Evolutionary conservation across 495 filamentous ascomycete species (phyloP).

Genomic region (Lindgomyces ingoldianus): DNA sequence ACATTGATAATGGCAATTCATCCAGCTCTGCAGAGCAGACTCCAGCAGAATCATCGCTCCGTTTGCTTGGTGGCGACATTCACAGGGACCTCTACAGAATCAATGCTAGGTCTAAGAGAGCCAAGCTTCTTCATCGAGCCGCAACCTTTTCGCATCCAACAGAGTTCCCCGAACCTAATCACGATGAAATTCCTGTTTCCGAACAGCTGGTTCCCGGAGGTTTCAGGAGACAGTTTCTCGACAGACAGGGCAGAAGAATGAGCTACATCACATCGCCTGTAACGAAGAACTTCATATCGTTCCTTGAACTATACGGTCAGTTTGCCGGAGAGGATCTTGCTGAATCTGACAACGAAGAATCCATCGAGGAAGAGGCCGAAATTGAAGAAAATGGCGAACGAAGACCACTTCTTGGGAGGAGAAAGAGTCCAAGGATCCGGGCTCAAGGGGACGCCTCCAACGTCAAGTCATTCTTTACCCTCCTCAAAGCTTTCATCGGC

Average conservation of each 20-base stretch:
- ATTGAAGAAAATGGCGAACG: conserved; percentile 44
- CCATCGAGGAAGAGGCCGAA: conserved; percentile 50
- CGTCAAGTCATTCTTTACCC: conserved; percentile 65
- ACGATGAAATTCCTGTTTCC: conserved; percentile 48
- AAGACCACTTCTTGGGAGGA: conserved; percentile 56
- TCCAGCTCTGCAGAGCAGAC: neutral
- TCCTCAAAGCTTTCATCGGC: conserved; percentile 66
- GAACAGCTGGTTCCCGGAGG: conserved; percentile 61
- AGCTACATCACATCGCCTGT: conserved; percentile 52
- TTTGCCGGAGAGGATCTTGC: conserved; percentile 72
- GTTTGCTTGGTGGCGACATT: conserved; percentile 66
- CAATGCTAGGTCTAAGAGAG: conserved; percentile 48
- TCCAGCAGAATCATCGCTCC: conserved; percentile 56
- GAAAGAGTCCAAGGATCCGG: conserved; percentile 48
- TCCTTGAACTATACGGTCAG: conserved; percentile 67
- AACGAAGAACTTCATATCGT: conserved; percentile 67
- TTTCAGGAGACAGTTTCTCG: conserved; percentile 57
- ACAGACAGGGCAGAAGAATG: conserved; percentile 41
- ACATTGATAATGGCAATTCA: conserved; percentile 13
- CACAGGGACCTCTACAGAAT: conserved; percentile 69
- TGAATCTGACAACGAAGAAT: conserved; percentile 60
- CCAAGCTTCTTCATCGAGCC: conserved; percentile 53
- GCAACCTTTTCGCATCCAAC: conserved; percentile 58
- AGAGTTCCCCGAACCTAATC: conserved; percentile 15
- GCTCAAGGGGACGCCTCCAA: conserved; percentile 59